phyloP scores from a whole-genome alignment of 1,284 basidiomycete genomes.

The Ustanciosporium gigantosporum region DNA sequence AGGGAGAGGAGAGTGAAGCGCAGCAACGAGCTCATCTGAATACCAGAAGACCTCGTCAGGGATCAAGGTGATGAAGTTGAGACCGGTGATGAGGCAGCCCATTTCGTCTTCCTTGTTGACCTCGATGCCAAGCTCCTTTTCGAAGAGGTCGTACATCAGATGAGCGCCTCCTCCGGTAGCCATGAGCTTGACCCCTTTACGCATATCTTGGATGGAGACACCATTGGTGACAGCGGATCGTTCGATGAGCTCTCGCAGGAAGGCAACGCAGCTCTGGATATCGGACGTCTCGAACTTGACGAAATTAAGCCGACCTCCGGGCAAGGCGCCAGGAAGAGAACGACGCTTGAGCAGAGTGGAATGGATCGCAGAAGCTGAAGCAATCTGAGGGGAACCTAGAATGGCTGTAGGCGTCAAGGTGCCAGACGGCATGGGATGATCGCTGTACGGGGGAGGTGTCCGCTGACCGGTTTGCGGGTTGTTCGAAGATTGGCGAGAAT shows the following conservation, averaged over 20 bases:
- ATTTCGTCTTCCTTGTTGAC: conserved; percentile 92
- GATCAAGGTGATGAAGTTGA: conserved; percentile 94
- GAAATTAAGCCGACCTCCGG: conserved; percentile 96
- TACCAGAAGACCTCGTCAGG: conserved; percentile 99
- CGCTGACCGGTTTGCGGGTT: conserved; percentile 16
- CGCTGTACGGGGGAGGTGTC: conserved; percentile 36
- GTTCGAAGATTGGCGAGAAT: conserved; percentile 27
- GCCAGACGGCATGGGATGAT: conserved; percentile 36
- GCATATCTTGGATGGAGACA: conserved; percentile 88
- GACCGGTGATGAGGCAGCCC: conserved; percentile 94
- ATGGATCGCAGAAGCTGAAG: conserved; percentile 40
- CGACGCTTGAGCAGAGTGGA: conserved; percentile 49
- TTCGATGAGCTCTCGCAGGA: conserved; percentile 84
- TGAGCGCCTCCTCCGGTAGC: conserved; percentile 97
- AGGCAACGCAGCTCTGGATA: conserved; percentile 78
- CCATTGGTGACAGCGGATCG: conserved; percentile 84
- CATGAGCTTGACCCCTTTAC: conserved; percentile 90
- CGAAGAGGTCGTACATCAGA: conserved; percentile 84
- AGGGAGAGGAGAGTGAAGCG: conserved; percentile 42
- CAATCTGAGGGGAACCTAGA: conserved; percentile 18
- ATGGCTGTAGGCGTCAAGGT: conserved; percentile 53
- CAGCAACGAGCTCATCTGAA: conserved; percentile 85
- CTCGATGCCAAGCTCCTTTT: conserved; percentile 76
- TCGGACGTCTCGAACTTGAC: conserved; percentile 93
- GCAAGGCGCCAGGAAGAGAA: conserved; percentile 51